A percentile compares a stretch with the other conserved stretches of the same genome.
These are phyloP conservation scores for Entrophospora sp. DNA, from an alignment of 192 early-diverging fungal genomes.

Conservation along the genomic window DNA sequence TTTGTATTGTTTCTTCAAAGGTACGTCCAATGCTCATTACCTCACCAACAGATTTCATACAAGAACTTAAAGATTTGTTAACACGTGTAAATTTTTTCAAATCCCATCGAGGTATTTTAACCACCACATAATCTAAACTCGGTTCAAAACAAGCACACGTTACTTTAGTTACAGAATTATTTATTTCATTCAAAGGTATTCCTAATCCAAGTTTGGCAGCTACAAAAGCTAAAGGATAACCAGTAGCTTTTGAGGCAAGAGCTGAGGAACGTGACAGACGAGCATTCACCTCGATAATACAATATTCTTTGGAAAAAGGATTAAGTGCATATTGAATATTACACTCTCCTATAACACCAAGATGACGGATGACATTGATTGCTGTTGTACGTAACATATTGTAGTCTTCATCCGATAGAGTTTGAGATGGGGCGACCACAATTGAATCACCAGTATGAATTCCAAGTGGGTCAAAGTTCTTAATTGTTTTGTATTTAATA, in stretches of 20 bases:
- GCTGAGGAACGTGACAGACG: conserved; percentile 81
- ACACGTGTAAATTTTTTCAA: conserved; percentile 91
- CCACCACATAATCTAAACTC: conserved; percentile 88
- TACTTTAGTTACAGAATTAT: conserved; percentile 84
- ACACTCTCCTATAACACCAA: conserved; percentile 97
- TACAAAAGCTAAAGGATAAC: conserved; percentile 95
- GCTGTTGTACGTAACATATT: conserved; percentile 92
- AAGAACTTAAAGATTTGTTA: conserved; percentile 69
- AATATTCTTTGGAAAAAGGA: conserved; percentile 79
- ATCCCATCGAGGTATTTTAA: conserved; percentile 98
- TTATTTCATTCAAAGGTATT: conserved; percentile 72
- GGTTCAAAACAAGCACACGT: conserved; percentile 98
- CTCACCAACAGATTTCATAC: conserved; percentile 97
- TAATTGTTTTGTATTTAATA: not conserved
- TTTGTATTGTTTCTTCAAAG: conserved; percentile 94
- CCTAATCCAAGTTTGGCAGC: conserved; percentile 97
- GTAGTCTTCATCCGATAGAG: conserved; percentile 93
- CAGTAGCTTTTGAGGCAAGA: conserved; percentile 95
- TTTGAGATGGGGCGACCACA: conserved; percentile 94
- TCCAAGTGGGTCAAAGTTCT: conserved; percentile 97
- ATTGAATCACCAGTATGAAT: conserved; percentile 99
- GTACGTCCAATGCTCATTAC: conserved; percentile 98
- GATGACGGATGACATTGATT: conserved; percentile 89
- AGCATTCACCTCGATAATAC: conserved; percentile 96
- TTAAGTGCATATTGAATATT: conserved; percentile 97